Percentiles rank a stretch among this genome's conserved stretches.
Evolutionary conservation across 257 asterid genomes (phyloP).

Genomic region (Craterostigma plantagineum): DNA sequence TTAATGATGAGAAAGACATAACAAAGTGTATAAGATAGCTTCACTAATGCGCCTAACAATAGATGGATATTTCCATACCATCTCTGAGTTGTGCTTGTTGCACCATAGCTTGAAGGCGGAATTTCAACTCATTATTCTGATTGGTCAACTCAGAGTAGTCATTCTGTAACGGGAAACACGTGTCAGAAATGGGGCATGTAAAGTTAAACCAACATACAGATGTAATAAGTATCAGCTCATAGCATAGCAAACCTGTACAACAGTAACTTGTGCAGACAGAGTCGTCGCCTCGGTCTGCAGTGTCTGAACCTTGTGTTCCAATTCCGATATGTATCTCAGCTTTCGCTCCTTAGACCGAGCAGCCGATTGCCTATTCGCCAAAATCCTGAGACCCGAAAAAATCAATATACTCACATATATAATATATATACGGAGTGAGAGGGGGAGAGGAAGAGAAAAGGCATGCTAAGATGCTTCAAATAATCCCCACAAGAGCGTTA

Average conservation of each 20-base stretch:
- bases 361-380: conserved; percentile 90
- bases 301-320: conserved; percentile 81
- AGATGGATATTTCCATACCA: conserved; percentile 23
- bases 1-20: background rate
- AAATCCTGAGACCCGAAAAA: conserved; percentile 33
- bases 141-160: conserved; percentile 31
- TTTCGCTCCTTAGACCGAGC: conserved; percentile 95
- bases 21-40: background rate
- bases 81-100: conserved; percentile 81
- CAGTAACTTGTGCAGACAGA: conserved; percentile 52
- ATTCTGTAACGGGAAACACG: conserved; percentile 28
- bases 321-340: conserved; percentile 72
- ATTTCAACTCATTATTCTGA: conserved; percentile 73
- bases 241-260: conserved; percentile 35
- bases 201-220: conserved; percentile 3
- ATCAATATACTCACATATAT: background rate
- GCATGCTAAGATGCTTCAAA: too few species aligned
- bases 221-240: background rate
- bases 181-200: background rate
- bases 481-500: conserved; percentile 6
- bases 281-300: conserved; percentile 69
- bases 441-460: too few species aligned
- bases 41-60: conserved; percentile 1
- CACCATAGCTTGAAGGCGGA: conserved; percentile 71
- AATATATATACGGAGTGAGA: background rate